A percentile compares a stretch with the other conserved stretches of the same genome.
These are phyloP conservation scores for Malassezia dermatis DNA, from an alignment of 1,284 basidiomycete species.

Conservation along the genomic window DNA sequence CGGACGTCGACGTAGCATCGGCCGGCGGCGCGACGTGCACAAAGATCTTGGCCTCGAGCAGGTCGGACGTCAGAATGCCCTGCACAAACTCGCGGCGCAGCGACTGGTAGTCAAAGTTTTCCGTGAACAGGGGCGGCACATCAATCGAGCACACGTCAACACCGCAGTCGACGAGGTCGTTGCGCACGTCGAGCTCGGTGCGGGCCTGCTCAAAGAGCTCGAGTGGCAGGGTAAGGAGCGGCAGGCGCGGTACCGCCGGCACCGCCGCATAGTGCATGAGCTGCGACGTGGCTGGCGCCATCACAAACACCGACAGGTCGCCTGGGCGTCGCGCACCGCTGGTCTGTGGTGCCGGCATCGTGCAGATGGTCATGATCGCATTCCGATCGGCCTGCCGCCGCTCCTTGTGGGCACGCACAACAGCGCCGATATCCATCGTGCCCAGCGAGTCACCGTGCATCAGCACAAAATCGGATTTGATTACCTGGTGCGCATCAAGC, in stretches of 20 bases:
- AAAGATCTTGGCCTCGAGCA: conserved; percentile 88
- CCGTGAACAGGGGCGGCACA: conserved; percentile 88
- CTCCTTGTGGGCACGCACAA: conserved; percentile 78
- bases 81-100: conserved; percentile 85
- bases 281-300: conserved; percentile 39
- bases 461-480: conserved; percentile 67
- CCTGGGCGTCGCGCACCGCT: conserved; percentile 25
- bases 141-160: conserved; percentile 59
- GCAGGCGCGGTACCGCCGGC: conserved; percentile 34
- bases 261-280: conserved; percentile 46
- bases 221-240: conserved; percentile 37
- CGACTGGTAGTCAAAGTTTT: conserved; percentile 96
- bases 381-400: conserved; percentile 77
- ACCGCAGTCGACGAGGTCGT: conserved; percentile 75
- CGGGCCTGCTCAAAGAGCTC: conserved; percentile 28
- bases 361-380: conserved; percentile 69
- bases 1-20: conserved; percentile 60
- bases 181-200: conserved; percentile 65
- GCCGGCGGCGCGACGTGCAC: conserved; percentile 61
- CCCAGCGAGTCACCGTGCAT: conserved; percentile 88
- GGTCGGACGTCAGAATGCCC: conserved; percentile 87
- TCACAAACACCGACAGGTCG: conserved; percentile 32
- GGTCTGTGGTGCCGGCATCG: conserved; percentile 20
- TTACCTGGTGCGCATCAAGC: conserved; percentile 74
- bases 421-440: conserved; percentile 78